Conservation (phyloP, 78 protist species). For the Dictyostelium intermedium region DNA sequence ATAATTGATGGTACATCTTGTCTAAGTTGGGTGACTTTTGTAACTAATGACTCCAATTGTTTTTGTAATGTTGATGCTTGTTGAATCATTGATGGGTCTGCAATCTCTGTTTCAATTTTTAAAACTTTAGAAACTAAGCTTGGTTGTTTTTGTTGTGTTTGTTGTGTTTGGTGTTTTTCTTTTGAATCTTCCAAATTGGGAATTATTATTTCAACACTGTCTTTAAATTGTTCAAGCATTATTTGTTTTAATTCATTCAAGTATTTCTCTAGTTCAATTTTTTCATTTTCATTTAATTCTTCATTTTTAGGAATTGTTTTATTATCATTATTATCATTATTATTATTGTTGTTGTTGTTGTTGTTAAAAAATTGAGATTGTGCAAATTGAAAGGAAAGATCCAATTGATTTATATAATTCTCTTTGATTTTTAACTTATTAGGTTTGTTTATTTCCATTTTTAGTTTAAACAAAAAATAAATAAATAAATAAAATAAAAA, state of each 20-base stretch:
- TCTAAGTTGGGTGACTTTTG: neutral
- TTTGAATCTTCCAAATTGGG: neutral
- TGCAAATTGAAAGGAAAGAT: neutral
- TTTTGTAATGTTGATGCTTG: neutral
- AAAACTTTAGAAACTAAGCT: neutral
- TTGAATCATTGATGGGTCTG: neutral
- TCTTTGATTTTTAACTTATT: neutral
- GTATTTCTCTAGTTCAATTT: neutral
- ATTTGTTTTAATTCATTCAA: neutral
- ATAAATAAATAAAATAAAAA: neutral
- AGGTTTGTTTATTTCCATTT: neutral
- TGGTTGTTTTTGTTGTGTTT: neutral
- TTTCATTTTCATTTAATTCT: neutral
- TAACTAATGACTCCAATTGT: neutral
- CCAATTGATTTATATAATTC: neutral
- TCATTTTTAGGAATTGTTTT: neutral
- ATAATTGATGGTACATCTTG: neutral
- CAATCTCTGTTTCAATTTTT: neutral
- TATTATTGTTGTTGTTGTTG: neutral
- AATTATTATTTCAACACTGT: neutral
- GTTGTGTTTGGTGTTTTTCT: neutral
- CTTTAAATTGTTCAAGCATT: neutral
- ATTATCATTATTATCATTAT: neutral
- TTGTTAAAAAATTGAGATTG: neutral
- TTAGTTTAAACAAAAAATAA: neutral